phyloP scores from a whole-genome alignment of 495 filamentous ascomycete genomes.

The Aspergillus sparsus region DNA sequence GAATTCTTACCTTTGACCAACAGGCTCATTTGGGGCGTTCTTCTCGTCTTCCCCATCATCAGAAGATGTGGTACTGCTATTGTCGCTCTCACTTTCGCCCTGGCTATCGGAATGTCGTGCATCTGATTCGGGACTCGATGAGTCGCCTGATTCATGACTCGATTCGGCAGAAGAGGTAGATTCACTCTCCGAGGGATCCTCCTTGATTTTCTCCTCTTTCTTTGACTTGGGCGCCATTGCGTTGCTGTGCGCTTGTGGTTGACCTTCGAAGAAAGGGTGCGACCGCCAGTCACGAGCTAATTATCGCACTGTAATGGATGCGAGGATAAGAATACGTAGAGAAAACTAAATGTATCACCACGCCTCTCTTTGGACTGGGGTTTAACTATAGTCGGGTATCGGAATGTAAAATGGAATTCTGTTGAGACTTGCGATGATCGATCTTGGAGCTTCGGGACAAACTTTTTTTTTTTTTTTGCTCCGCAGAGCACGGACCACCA shows the following conservation, averaged over 20 bases:
- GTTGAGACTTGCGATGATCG: constrained; percentile 13
- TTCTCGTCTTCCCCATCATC: constrained; percentile 28
- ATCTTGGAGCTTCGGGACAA: constrained; percentile 18
- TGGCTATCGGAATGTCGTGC: constrained; percentile 33
- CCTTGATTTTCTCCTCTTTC: constrained; percentile 29
- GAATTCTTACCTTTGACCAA: constrained; percentile 29
- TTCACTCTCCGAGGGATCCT: constrained; percentile 33
- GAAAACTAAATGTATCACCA: too few relatives aligned
- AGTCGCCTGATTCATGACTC: constrained; percentile 27
- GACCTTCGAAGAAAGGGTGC: background rate
- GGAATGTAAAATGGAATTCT: too few relatives aligned
- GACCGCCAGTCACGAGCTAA: background rate
- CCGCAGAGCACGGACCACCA: constrained; percentile 50
- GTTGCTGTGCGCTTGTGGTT: constrained; percentile 2
- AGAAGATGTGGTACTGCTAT: constrained; percentile 28
- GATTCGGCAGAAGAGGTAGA: constrained; percentile 35
- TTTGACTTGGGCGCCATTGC: constrained; percentile 36
- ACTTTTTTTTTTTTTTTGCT: constrained; percentile 46
- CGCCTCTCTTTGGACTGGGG: too few relatives aligned
- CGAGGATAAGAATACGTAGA: too few relatives aligned
- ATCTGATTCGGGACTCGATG: constrained; percentile 34
- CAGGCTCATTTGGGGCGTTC: constrained; percentile 16
- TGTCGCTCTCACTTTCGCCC: constrained; percentile 40
- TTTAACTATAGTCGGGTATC: too few relatives aligned
- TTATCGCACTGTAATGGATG: too few relatives aligned